phyloP scores from a whole-genome alignment of 2,329 filamentous ascomycete genomes.

The Sclerotinia glacialis region DNA sequence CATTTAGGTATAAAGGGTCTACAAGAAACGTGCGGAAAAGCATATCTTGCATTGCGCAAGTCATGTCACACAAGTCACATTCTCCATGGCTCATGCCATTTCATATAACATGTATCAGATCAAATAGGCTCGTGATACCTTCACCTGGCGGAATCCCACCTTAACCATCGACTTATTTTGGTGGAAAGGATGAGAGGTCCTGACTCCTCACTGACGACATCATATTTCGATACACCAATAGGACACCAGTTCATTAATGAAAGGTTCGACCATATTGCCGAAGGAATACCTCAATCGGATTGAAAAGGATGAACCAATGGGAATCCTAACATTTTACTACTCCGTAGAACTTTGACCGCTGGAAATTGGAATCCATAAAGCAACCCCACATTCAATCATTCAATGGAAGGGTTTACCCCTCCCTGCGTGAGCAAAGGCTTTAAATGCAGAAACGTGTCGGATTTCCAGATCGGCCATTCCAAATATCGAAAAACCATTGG shows the following conservation, averaged over 20 bases:
- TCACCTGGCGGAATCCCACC: slow-evolving; percentile 3
- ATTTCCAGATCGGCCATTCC: background rate
- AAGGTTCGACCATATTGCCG: background rate
- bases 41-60: slow-evolving; percentile 8
- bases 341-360: background rate
- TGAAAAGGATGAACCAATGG: background rate
- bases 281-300: slow-evolving; percentile 3
- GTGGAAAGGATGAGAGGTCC: background rate
- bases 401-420: background rate
- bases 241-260: background rate
- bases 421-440: slow-evolving; percentile 1
- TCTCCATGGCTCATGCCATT: background rate
- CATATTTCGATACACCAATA: background rate
- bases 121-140: slow-evolving; percentile 1
- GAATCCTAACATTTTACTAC: background rate
- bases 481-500: background rate
- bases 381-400: slow-evolving; percentile 3
- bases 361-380: background rate
- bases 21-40: slow-evolving; percentile 6
- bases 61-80: slow-evolving; percentile 11
- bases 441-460: background rate
- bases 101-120: background rate
- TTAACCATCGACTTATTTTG: background rate
- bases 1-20: slow-evolving; percentile 4
- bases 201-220: slow-evolving; percentile 6